A percentile compares a stretch with the other conserved stretches of the same genome.
These are phyloP conservation scores for Lathyrus tuberosus DNA, from an alignment of 306 rosid species.

Conservation along the genomic window DNA sequence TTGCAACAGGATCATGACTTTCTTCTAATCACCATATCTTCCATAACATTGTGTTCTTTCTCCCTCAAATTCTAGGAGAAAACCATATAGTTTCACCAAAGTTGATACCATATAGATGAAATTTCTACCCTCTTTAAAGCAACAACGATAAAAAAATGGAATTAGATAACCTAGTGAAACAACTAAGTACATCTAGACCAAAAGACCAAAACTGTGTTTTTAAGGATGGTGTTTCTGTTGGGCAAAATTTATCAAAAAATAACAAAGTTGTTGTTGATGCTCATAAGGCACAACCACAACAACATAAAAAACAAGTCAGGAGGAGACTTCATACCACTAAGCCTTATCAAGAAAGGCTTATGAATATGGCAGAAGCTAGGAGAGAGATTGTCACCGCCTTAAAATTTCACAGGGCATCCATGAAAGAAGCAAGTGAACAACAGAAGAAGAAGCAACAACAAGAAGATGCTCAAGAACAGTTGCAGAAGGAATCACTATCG, in stretches of 20 bases:
- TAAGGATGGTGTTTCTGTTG: conserved; percentile 32
- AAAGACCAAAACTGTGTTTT: conserved; percentile 42
- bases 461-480: conserved; percentile 42
- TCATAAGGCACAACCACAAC: conserved; percentile 45
- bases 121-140: conserved; percentile 40
- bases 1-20: conserved; percentile 50
- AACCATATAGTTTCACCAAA: conserved; percentile 49
- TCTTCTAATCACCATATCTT: conserved; percentile 61
- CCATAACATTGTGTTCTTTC: conserved; percentile 60
- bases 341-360: conserved; percentile 78
- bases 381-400: conserved; percentile 91
- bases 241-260: conserved; percentile 39
- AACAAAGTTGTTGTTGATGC: conserved; percentile 44
- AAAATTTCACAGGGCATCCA: conserved; percentile 85
- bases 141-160: conserved; percentile 48
- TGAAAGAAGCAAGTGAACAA: conserved; percentile 72
- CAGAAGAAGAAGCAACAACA: conserved; percentile 57
- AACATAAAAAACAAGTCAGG: conserved; percentile 76
- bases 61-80: conserved; percentile 53
- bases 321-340: conserved; percentile 73
- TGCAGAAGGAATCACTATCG: conserved; percentile 33
- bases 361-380: conserved; percentile 94
- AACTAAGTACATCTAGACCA: conserved; percentile 60
- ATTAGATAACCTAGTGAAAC: conserved; percentile 71
- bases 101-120: conserved; percentile 45